A percentile compares a stretch with the other conserved stretches of the same genome.
Evolutionary conservation across 306 rosid species (phyloP).

Genomic region (Ammopiptanthus mongolicus): DNA sequence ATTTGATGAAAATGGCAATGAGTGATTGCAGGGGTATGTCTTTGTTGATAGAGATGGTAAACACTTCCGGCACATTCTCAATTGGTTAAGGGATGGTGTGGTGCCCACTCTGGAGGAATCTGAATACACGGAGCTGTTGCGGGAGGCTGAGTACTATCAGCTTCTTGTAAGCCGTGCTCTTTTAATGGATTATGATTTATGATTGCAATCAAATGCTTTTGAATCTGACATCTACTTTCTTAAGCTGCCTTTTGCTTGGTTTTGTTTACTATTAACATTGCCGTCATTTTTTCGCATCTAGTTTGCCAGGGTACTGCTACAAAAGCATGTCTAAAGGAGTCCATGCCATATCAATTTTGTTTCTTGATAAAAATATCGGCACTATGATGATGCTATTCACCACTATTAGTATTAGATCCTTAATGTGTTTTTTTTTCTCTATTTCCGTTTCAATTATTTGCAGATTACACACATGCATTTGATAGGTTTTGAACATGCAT

Average conservation of each 20-base stretch:
- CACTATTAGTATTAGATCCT: neutral
- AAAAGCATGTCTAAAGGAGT: neutral
- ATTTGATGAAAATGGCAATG: neutral
- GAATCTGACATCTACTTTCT: neutral
- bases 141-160: conserved; percentile 94
- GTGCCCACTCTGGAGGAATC: conserved; percentile 67
- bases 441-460: neutral
- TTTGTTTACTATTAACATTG: neutral
- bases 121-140: conserved; percentile 53
- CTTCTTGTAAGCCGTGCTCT: conserved; percentile 52
- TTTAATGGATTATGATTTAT: neutral
- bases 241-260: neutral
- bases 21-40: conserved; percentile 66
- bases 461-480: neutral
- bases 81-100: conserved; percentile 85
- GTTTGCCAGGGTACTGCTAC: neutral
- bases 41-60: conserved; percentile 88
- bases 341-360: neutral
- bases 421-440: neutral
- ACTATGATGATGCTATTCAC: neutral
- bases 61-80: conserved; percentile 88
- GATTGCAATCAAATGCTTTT: neutral
- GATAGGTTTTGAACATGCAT: neutral
- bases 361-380: neutral
- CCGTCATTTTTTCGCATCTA: neutral